Evolutionary conservation across 1,139 yeast species (phyloP).

Genomic region (Diutina rugosa): DNA sequence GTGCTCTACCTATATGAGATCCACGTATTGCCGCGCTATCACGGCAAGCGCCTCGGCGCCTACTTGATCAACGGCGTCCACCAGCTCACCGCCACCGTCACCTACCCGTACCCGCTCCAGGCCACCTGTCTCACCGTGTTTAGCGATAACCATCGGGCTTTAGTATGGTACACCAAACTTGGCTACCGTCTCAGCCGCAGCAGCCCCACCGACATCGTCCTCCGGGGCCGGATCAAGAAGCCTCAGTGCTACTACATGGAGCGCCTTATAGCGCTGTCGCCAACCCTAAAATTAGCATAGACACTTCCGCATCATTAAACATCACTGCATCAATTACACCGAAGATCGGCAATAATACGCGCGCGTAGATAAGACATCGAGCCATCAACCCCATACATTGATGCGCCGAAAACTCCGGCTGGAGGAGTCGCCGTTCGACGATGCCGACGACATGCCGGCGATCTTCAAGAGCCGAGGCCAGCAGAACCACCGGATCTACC

Average conservation of each 20-base stretch:
- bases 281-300: no score
- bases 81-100: background rate
- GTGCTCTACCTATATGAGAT: constrained; percentile 43
- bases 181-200: constrained; percentile 25
- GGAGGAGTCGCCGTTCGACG: background rate
- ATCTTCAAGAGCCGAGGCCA: background rate
- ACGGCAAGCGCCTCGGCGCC: constrained; percentile 21
- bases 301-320: background rate
- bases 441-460: background rate
- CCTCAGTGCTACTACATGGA: background rate
- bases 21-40: constrained; percentile 23
- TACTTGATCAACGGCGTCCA: constrained; percentile 19
- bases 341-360: no score
- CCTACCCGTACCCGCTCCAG: constrained; percentile 7
- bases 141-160: constrained; percentile 28
- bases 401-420: no score
- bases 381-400: no score
- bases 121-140: constrained; percentile 40
- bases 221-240: constrained; percentile 12
- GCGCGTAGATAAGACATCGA: no score
- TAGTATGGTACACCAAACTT: constrained; percentile 25
- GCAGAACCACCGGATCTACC: background rate
- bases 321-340: background rate
- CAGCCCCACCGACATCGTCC: constrained; percentile 29
- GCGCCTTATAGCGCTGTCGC: background rate